Percentiles rank a stretch among this genome's conserved stretches.
Evolutionary conservation across 495 filamentous ascomycete species (phyloP).

Genomic region (Copromyces sp.): DNA sequence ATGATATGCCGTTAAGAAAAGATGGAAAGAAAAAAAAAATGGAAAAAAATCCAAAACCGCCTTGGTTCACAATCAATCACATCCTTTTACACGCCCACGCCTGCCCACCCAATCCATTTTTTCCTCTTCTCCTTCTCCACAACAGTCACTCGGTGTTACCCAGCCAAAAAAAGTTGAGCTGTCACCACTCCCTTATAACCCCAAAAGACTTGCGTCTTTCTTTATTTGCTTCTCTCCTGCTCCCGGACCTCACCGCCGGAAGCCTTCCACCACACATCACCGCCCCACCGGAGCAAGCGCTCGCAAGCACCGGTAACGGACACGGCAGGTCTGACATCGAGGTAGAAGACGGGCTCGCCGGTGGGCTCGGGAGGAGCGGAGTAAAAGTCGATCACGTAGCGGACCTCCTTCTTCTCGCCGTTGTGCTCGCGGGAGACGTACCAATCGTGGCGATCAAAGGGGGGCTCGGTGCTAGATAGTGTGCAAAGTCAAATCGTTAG

Average conservation of each 20-base stretch:
- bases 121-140: background rate
- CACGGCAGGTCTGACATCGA: conserved; percentile 93
- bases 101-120: background rate
- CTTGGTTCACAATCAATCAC: background rate
- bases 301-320: conserved; percentile 77
- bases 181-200: background rate
- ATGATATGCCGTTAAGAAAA: background rate
- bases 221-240: conserved; percentile 5
- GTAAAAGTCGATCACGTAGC: conserved; percentile 99
- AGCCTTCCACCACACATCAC: conserved; percentile 86
- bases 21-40: background rate
- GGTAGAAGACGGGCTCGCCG: conserved; percentile 90
- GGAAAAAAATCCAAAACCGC: background rate
- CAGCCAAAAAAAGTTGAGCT: background rate
- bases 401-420: conserved; percentile 58
- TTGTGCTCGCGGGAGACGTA: conserved; percentile 62
- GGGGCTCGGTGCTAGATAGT: conserved; percentile 53
- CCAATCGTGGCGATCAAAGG: conserved; percentile 99
- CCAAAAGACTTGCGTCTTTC: background rate
- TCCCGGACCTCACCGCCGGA: conserved; percentile 57
- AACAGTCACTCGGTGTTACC: background rate
- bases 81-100: background rate
- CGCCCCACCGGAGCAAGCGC: conserved; percentile 79
- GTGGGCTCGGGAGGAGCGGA: conserved; percentile 74
- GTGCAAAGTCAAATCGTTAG: background rate